Evolutionary conservation across 2,329 filamentous ascomycete species (phyloP).

Genomic region (Laburnicola sp.): DNA sequence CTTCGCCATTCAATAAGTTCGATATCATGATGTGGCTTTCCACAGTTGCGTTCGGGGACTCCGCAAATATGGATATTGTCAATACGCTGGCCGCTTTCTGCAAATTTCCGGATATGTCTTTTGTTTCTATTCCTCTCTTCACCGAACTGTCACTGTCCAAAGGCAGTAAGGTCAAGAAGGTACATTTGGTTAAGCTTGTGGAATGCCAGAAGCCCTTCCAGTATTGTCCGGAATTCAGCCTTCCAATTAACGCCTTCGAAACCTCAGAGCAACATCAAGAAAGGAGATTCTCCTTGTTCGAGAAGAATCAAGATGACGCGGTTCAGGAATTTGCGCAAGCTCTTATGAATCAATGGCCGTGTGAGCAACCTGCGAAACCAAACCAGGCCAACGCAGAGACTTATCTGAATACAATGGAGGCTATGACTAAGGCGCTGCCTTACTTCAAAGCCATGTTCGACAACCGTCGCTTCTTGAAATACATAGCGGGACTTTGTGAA

Average conservation of each 20-base stretch:
- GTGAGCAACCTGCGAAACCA: conserved; percentile 14
- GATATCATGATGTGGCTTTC: conserved; percentile 31
- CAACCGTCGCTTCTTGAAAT: conserved; percentile 46
- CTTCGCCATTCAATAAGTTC: conserved; percentile 17
- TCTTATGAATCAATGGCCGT: conserved; percentile 27
- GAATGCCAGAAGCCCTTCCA: conserved; percentile 5
- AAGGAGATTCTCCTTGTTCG: conserved; percentile 14
- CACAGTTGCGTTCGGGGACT: conserved; percentile 26
- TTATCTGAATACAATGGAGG: conserved; percentile 19
- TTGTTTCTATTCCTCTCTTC: conserved; percentile 13
- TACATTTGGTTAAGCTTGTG: not conserved
- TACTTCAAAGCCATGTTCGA: conserved; percentile 32
- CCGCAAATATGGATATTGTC: conserved; percentile 27
- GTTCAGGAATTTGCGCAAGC: conserved; percentile 14
- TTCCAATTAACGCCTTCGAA: conserved; percentile 20
- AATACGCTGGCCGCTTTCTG: conserved; percentile 29
- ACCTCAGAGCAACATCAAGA: conserved; percentile 10
- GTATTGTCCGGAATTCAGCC: not conserved
- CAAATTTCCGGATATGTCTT: conserved; percentile 6
- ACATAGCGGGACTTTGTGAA: conserved; percentile 24
- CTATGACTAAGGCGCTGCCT: conserved; percentile 20
- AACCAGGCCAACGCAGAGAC: not conserved
- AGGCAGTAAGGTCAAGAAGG: conserved; percentile 10
- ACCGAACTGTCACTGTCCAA: conserved; percentile 10
- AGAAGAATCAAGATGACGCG: conserved; percentile 8